Conservation (phyloP, 305 asterid genomes). For the Solanum hybrid region DNA sequence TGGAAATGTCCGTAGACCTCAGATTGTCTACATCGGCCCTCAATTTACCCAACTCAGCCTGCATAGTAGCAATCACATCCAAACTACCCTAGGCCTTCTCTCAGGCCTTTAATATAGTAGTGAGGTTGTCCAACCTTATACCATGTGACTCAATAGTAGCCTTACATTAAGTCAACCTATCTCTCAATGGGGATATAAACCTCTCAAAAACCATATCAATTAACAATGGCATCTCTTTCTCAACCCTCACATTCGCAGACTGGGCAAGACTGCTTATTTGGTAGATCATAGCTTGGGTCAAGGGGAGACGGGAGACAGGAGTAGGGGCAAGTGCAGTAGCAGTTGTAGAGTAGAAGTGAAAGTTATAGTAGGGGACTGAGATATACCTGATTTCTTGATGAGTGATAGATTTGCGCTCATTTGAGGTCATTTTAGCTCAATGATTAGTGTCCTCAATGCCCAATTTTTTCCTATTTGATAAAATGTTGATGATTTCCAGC, state of each 20-base stretch:
- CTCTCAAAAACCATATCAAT: no score
- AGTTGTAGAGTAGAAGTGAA: no score
- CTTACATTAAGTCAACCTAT: no score
- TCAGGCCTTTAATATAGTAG: not conserved
- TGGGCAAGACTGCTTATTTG: no score
- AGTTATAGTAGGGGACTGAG: no score
- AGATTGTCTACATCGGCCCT: not conserved
- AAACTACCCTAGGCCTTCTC: not conserved
- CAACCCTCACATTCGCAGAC: no score
- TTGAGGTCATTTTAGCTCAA: not conserved
- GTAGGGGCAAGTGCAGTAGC: no score
- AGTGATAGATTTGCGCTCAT: not conserved
- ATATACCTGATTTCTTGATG: not conserved
- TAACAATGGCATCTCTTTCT: no score
- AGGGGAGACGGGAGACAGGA: no score
- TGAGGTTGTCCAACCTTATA: not conserved
- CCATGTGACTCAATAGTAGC: not conserved
- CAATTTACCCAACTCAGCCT: not conserved
- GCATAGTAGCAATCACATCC: not conserved
- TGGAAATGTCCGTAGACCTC: not conserved
- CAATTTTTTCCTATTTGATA: not conserved
- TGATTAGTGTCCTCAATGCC: not conserved
- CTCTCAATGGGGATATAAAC: no score
- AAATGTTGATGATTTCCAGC: not conserved
- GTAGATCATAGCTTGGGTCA: no score